A percentile compares a stretch with the other conserved stretches of the same genome.
These are phyloP conservation scores for Mucor velutinosus DNA, from an alignment of 371 early-diverging fungal genomes.

Conservation along the genomic window DNA sequence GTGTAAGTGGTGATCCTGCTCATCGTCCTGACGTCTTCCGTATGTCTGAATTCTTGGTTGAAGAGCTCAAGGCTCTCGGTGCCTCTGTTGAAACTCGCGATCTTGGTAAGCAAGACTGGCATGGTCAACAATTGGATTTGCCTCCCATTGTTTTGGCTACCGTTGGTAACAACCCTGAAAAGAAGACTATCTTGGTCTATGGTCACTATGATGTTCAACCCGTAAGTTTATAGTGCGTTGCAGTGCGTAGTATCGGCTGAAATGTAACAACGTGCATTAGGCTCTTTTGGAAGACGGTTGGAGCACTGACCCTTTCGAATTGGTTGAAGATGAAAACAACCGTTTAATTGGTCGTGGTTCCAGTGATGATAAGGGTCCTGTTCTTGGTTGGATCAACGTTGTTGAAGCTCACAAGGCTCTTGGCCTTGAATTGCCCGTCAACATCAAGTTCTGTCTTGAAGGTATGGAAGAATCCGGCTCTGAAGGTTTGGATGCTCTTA, in stretches of 20 bases:
- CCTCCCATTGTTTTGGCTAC: slow-evolving; percentile 93
- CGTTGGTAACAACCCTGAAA: slow-evolving; percentile 86
- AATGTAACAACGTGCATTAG: slow-evolving; percentile 16
- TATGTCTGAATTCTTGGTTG: slow-evolving; percentile 89
- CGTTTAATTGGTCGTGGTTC: slow-evolving; percentile 91
- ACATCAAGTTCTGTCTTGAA: slow-evolving; percentile 95
- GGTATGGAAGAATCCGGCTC: slow-evolving; percentile 92
- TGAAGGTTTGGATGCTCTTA: slow-evolving; percentile 93
- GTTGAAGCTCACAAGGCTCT: slow-evolving; percentile 91
- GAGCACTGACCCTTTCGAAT: slow-evolving; percentile 89
- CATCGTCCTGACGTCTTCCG: slow-evolving; percentile 85
- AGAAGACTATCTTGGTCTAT: slow-evolving; percentile 96
- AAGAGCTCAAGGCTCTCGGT: slow-evolving; percentile 77
- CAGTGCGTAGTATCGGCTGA: neutral
- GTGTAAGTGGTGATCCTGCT: slow-evolving; percentile 80
- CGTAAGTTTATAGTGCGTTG: slow-evolving; percentile 29
- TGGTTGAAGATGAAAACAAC: slow-evolving; percentile 83
- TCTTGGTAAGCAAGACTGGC: slow-evolving; percentile 84
- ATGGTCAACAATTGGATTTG: slow-evolving; percentile 76
- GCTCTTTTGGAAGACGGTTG: slow-evolving; percentile 96
- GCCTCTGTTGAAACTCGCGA: slow-evolving; percentile 69
- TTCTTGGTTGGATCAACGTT: slow-evolving; percentile 93
- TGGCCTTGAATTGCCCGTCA: slow-evolving; percentile 90
- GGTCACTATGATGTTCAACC: slow-evolving; percentile 97
- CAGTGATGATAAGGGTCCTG: slow-evolving; percentile 96